These are phyloP conservation scores for Aspergillus carlsbadensis DNA, from an alignment of 495 filamentous ascomycete species.

Conservation along the genomic window DNA sequence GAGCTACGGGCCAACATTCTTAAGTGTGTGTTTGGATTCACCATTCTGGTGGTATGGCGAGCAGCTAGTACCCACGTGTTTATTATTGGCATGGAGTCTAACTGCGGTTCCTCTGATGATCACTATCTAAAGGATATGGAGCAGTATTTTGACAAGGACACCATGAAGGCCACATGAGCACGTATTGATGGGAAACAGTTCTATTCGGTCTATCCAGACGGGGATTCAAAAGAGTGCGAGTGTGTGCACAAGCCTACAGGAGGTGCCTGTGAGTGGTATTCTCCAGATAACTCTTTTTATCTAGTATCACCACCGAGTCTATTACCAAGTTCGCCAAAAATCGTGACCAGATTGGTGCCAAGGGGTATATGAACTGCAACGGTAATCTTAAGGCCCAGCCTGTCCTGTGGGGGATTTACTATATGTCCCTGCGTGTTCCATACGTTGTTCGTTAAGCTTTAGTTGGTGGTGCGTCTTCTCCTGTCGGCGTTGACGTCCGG, in stretches of 20 bases:
- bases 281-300: slow-evolving; percentile 8
- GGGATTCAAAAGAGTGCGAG: neutral
- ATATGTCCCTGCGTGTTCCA: neutral
- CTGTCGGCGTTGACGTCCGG: too few species aligned
- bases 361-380: slow-evolving; percentile 7
- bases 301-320: slow-evolving; percentile 10
- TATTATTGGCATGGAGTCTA: too few species aligned
- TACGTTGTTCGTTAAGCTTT: too few species aligned
- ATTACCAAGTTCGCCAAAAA: slow-evolving; percentile 2
- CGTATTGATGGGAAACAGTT: slow-evolving; percentile 29
- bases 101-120: too few species aligned
- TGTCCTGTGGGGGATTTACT: slow-evolving; percentile 8
- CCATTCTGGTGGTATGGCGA: too few species aligned
- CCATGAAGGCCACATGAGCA: slow-evolving; percentile 15
- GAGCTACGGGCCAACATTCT: too few species aligned
- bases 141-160: slow-evolving; percentile 22
- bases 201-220: slow-evolving; percentile 27
- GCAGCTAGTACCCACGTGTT: too few species aligned
- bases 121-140: neutral
- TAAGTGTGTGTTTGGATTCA: too few species aligned
- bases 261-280: neutral
- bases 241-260: neutral
- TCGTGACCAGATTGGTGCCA: neutral
- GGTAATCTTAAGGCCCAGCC: slow-evolving; percentile 4
- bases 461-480: too few species aligned